These are phyloP conservation scores for Epicoccum sorghinum DNA, from an alignment of 2,329 filamentous ascomycete species.

Conservation along the genomic window DNA sequence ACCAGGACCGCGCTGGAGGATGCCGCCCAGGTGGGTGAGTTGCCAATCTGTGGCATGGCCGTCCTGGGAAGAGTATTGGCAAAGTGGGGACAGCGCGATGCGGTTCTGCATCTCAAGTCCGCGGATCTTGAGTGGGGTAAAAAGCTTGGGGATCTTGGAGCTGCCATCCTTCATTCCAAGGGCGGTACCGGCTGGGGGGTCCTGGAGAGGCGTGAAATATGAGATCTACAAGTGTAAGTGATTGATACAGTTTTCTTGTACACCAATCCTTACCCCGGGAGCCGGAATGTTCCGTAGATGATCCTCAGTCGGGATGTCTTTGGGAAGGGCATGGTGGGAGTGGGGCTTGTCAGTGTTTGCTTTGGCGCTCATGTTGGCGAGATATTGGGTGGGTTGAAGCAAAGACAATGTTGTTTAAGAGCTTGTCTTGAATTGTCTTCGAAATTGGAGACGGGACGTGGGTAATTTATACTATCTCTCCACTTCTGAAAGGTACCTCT, in stretches of 20 bases:
- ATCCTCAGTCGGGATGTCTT: conserved; percentile 40
- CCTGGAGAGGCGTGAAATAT: conserved; percentile 57
- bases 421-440: conserved; percentile 4
- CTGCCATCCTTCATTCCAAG: conserved; percentile 55
- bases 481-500: conserved; percentile 23
- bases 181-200: conserved; percentile 55
- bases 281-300: conserved; percentile 51
- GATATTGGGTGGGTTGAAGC: neutral
- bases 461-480: conserved; percentile 33
- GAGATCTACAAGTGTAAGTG: conserved; percentile 40
- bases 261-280: conserved; percentile 44
- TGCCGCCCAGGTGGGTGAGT: conserved; percentile 80
- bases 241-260: neutral
- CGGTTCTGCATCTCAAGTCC: conserved; percentile 71
- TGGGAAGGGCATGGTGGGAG: conserved; percentile 41
- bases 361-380: conserved; percentile 29
- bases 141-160: conserved; percentile 63
- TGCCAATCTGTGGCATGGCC: conserved; percentile 83
- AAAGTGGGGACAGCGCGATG: conserved; percentile 59
- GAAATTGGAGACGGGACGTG: conserved; percentile 1
- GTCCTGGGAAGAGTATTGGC: conserved; percentile 70
- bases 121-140: conserved; percentile 62
- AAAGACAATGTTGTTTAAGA: neutral
- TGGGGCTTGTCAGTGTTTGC: conserved; percentile 33
- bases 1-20: conserved; percentile 75